Percentiles rank a stretch among this genome's conserved stretches.
Evolutionary conservation across 2,329 filamentous ascomycete genomes (phyloP).

Genomic region (Chaetomium sp.): DNA sequence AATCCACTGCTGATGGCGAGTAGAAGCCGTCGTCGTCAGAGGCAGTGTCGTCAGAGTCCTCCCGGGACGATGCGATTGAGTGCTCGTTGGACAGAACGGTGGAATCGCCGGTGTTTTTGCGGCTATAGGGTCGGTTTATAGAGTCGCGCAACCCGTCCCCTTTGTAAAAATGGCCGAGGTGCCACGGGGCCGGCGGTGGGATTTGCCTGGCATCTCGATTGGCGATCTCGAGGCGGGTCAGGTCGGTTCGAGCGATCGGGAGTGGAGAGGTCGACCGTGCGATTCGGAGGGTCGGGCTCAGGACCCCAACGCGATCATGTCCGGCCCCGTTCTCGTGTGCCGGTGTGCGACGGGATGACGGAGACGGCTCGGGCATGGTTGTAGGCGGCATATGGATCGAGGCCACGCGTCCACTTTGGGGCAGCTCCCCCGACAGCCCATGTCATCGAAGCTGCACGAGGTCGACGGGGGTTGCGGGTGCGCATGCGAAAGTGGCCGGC

Average conservation of each 20-base stretch:
- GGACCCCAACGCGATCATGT: conserved; percentile 3
- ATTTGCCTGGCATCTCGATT: conserved; percentile 9
- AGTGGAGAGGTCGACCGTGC: conserved; percentile 9
- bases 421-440: conserved; percentile 27
- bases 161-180: background rate
- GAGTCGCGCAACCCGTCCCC: background rate
- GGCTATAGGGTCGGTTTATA: conserved; percentile 1
- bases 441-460: conserved; percentile 24
- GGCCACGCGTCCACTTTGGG: conserved; percentile 23
- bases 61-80: background rate
- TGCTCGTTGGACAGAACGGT: conserved; percentile 17
- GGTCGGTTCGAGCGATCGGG: conserved; percentile 1
- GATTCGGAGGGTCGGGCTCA: conserved; percentile 10
- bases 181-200: background rate
- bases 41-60: conserved; percentile 10
- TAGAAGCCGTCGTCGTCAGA: conserved; percentile 22
- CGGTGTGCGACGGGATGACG: conserved; percentile 6
- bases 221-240: background rate
- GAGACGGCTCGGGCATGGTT: conserved; percentile 7
- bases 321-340: conserved; percentile 13
- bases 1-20: conserved; percentile 4
- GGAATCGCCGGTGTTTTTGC: conserved; percentile 22
- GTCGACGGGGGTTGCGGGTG: conserved; percentile 15
- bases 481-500: conserved; percentile 21
- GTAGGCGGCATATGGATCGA: conserved; percentile 20